These are phyloP conservation scores for Passiflora organensis DNA, from an alignment of 345 rosid genomes.

Conservation along the genomic window DNA sequence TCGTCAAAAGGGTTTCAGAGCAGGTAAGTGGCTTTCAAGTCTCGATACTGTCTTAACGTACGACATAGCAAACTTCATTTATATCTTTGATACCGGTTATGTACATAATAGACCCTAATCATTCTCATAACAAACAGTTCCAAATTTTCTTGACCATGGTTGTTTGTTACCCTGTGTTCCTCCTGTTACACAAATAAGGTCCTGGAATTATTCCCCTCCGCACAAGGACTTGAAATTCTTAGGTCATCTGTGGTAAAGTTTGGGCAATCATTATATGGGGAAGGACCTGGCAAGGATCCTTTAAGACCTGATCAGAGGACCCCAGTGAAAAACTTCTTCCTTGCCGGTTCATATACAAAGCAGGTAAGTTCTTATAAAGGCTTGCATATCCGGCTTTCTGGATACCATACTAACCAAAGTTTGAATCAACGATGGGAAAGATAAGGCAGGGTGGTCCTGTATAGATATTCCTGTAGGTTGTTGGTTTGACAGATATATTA, in stretches of 20 bases:
- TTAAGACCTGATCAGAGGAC: slow-evolving; percentile 96
- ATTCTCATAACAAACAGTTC: too few species aligned
- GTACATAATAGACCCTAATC: too few species aligned
- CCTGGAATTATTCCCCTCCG: slow-evolving; percentile 69
- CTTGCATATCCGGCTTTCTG: too few species aligned
- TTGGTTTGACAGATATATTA: too few species aligned
- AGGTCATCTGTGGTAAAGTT: slow-evolving; percentile 98
- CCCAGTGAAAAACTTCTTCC: slow-evolving; percentile 84
- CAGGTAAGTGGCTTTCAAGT: slow-evolving; percentile 50
- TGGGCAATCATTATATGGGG: slow-evolving; percentile 89
- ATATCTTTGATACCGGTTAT: too few species aligned
- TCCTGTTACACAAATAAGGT: slow-evolving; percentile 68
- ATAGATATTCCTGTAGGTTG: too few species aligned
- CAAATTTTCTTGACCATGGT: neutral
- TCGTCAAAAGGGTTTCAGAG: slow-evolving; percentile 72
- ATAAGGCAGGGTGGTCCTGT: too few species aligned
- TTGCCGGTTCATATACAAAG: slow-evolving; percentile 91
- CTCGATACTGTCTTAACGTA: too few species aligned
- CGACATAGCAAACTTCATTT: too few species aligned
- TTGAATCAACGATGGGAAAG: too few species aligned
- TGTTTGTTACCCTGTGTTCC: too few species aligned
- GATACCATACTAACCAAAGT: too few species aligned
- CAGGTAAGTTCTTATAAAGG: slow-evolving; percentile 48
- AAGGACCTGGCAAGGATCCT: slow-evolving; percentile 95
- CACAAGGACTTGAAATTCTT: slow-evolving; percentile 71